Evolutionary conservation across 2,329 filamentous ascomycete species (phyloP).

Genomic region (Amauroascus verrucosus): DNA sequence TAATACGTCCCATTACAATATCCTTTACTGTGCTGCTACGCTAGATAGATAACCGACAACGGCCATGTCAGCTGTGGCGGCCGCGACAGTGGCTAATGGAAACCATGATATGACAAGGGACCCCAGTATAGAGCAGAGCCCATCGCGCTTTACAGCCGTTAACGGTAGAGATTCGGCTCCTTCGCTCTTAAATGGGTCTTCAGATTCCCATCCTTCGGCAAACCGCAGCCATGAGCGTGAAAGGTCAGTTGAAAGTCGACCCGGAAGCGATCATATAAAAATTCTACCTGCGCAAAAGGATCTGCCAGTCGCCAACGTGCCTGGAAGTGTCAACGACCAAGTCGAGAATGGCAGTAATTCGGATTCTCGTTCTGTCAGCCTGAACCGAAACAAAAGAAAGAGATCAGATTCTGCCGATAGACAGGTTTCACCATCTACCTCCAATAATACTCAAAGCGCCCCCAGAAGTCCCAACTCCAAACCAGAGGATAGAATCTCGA

Average conservation of each 20-base stretch:
- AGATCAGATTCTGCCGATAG: conserved; percentile 54
- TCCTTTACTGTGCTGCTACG: too few species aligned
- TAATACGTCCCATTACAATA: neutral
- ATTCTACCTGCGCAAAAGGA: conserved; percentile 22
- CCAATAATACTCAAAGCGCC: conserved; percentile 29
- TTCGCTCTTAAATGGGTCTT: conserved; percentile 13
- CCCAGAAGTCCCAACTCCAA: conserved; percentile 31
- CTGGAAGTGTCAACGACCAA: conserved; percentile 24
- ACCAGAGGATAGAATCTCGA: conserved; percentile 27
- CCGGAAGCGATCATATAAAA: conserved; percentile 17
- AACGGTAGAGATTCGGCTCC: conserved; percentile 31
- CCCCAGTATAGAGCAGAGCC: conserved; percentile 31
- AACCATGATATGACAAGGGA: conserved; percentile 19
- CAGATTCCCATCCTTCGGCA: conserved; percentile 12
- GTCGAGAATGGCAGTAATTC: conserved; percentile 29
- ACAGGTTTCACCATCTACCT: conserved; percentile 25
- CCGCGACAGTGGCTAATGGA: conserved; percentile 27
- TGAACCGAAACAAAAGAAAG: conserved; percentile 47
- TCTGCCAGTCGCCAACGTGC: conserved; percentile 45
- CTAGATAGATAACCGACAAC: too few species aligned
- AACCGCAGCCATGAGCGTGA: conserved; percentile 17
- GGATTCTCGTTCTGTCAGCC: conserved; percentile 33
- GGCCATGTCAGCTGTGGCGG: conserved; percentile 30
- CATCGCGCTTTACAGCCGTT: conserved; percentile 38
- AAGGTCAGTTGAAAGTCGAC: conserved; percentile 13